Base-by-base conservation (phyloP, 2,329 filamentous ascomycete genomes). In the Alternaria angustiovoidea region DNA sequence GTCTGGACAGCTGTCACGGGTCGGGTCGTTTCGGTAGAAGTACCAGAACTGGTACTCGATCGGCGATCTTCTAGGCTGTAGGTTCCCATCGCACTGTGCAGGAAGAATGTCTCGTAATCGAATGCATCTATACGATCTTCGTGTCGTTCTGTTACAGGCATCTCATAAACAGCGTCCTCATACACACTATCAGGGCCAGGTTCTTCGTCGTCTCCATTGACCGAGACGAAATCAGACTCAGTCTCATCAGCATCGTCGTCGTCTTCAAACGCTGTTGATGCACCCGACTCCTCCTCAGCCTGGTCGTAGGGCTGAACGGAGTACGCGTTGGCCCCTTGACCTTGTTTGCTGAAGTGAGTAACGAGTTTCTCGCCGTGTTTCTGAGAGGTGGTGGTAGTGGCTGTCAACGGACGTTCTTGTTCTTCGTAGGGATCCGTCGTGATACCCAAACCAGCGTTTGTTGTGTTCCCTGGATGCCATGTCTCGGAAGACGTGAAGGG, bases 81-180 rank as follows among this genome's bases (percentile, higher is more conserved):
- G 2, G 86, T 93, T 6, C 93, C 93, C 86, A 97, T 89, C 11
- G 93, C 93, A 67, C 92, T 96, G 77, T 97, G 93, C 14, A 97
- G 84, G 77, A 97, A 97, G 80, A 97, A 97, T 75, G 96, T 90
- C 77, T 97, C 92, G 64, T 98, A 98, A 76, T 98, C 94, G 72
- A 98, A 98, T 1, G 94, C 94, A 77, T 98, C 94, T 67, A 94
- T 89, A 20, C 94, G 91, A 76, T 97, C 93, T 80, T 98, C 94
- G 72, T 98, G 94, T 0, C 93, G 92, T 54, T 75, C 78, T 6
- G 74, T 70, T 26, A 69, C 65, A 3, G 75, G 68, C 70, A 75
- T 75, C 51, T 80, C 69, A 63, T 78, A 78, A 7, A 72, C 75
- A n/a, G 81, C 80, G 59, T 83, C 81, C 66, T 82, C 79, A 62